A percentile compares a stretch with the other conserved stretches of the same genome.
phyloP scores from a whole-genome alignment of 192 early-diverging fungal genomes.

The Coemansia sp. region DNA sequence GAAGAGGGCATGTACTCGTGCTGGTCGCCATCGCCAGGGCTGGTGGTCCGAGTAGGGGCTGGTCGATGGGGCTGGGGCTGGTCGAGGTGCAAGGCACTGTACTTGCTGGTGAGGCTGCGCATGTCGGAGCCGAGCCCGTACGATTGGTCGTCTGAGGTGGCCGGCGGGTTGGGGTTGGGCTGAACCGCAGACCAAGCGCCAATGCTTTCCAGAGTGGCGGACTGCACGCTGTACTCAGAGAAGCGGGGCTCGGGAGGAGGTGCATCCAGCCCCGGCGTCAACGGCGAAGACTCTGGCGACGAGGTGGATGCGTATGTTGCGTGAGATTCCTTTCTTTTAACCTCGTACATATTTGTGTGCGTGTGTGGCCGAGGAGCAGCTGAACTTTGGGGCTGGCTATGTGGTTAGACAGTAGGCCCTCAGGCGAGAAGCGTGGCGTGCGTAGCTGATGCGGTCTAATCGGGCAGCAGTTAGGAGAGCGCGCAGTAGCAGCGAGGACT shows the following conservation, averaged over 20 bases:
- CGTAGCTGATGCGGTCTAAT: background rate
- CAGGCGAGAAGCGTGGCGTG: slow-evolving; percentile 2
- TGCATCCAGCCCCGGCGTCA: slow-evolving; percentile 30
- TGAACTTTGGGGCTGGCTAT: background rate
- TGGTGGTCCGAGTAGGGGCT: background rate
- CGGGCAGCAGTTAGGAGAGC: background rate
- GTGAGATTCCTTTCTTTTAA: slow-evolving; percentile 23
- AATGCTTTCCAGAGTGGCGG: slow-evolving; percentile 40
- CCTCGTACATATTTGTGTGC: slow-evolving; percentile 24
- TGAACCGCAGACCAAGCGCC: slow-evolving; percentile 48
- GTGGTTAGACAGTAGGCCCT: background rate
- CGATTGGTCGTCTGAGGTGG: slow-evolving; percentile 1
- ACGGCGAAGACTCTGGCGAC: slow-evolving; percentile 35
- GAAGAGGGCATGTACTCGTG: background rate
- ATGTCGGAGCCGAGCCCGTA: slow-evolving; percentile 14
- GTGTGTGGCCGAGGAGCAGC: background rate
- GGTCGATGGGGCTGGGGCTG: slow-evolving; percentile 1
- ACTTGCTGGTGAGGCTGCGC: slow-evolving; percentile 23
- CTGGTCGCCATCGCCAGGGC: background rate
- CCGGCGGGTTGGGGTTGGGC: slow-evolving; percentile 11
- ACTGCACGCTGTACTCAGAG: slow-evolving; percentile 19
- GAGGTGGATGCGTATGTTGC: slow-evolving; percentile 34
- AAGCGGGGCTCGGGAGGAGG: slow-evolving; percentile 25
- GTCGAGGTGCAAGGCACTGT: slow-evolving; percentile 21
- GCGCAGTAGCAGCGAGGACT: background rate